Conservation (phyloP, 148 eudicot genomes). For the Fagopyrum homotropicum region DNA sequence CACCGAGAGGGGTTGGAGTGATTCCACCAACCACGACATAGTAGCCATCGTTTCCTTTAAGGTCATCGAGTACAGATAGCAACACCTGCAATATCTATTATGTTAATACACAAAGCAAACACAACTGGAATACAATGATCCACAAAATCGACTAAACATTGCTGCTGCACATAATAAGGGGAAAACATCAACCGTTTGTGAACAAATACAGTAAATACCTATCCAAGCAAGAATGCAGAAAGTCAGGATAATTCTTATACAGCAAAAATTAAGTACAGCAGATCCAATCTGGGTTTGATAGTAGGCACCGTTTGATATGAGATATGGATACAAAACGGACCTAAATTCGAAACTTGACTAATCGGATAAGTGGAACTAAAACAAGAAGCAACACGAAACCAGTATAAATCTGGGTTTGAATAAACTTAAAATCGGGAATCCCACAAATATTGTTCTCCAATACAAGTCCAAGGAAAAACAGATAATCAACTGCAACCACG, state of each 20-base stretch:
- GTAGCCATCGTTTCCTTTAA: slow-evolving; percentile 69
- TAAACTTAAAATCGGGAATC: neutral
- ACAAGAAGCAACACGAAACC: neutral
- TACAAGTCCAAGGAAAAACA: neutral
- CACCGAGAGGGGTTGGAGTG: slow-evolving; percentile 98
- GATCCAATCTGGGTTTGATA: neutral
- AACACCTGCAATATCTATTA: slow-evolving; percentile 44
- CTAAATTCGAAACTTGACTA: too few species aligned
- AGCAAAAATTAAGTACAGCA: neutral
- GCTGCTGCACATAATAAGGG: neutral
- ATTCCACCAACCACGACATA: slow-evolving; percentile 98
- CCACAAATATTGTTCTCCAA: neutral
- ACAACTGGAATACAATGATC: neutral
- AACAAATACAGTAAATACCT: neutral
- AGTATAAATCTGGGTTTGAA: neutral
- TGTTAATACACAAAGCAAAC: neutral
- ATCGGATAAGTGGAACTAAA: neutral
- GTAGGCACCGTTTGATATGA: neutral
- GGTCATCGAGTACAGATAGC: slow-evolving; percentile 69
- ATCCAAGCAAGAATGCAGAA: neutral
- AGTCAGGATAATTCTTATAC: neutral
- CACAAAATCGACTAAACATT: neutral
- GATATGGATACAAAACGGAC: too few species aligned
- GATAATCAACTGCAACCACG: neutral
- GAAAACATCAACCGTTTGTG: neutral